A percentile compares a stretch with the other conserved stretches of the same genome.
Conservation (phyloP, 768 basidiomycete species). For the Pulveroboletus sp. region DNA sequence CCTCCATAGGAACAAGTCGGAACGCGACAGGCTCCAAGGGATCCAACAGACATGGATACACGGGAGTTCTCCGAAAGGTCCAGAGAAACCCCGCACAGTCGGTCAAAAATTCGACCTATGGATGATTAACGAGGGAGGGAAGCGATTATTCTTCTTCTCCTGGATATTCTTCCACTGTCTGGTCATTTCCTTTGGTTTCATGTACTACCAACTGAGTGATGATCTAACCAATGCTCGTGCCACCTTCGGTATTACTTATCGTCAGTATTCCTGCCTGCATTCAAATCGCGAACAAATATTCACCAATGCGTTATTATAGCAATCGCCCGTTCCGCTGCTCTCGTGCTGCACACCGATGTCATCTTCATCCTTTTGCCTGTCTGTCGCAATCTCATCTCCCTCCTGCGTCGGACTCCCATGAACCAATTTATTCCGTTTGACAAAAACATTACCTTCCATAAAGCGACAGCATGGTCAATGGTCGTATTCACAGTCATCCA, state of each 20-base stretch:
- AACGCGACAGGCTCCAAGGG: slow-evolving; percentile 79
- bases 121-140: slow-evolving; percentile 93
- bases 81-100: slow-evolving; percentile 38
- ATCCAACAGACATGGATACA: slow-evolving; percentile 61
- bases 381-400: slow-evolving; percentile 91
- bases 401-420: slow-evolving; percentile 81
- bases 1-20: slow-evolving; percentile 82
- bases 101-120: slow-evolving; percentile 59
- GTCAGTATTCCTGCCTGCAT: slow-evolving; percentile 43
- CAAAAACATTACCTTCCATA: slow-evolving; percentile 89
- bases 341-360: slow-evolving; percentile 87
- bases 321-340: slow-evolving; percentile 83
- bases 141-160: slow-evolving; percentile 69
- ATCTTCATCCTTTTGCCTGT: slow-evolving; percentile 93
- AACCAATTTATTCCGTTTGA: slow-evolving; percentile 89
- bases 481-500: slow-evolving; percentile 74
- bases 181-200: slow-evolving; percentile 70
- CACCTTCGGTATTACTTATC: slow-evolving; percentile 72
- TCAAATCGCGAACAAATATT: not conserved
- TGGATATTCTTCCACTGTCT: slow-evolving; percentile 81
- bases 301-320: slow-evolving; percentile 39
- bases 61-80: slow-evolving; percentile 22
- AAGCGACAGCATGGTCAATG: slow-evolving; percentile 88
- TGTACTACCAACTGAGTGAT: slow-evolving; percentile 79
- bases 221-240: slow-evolving; percentile 63